A percentile compares a stretch with the other conserved stretches of the same genome.
Evolutionary conservation across 345 rosid species (phyloP).

Genomic region (Aquilaria yunnanensis): DNA sequence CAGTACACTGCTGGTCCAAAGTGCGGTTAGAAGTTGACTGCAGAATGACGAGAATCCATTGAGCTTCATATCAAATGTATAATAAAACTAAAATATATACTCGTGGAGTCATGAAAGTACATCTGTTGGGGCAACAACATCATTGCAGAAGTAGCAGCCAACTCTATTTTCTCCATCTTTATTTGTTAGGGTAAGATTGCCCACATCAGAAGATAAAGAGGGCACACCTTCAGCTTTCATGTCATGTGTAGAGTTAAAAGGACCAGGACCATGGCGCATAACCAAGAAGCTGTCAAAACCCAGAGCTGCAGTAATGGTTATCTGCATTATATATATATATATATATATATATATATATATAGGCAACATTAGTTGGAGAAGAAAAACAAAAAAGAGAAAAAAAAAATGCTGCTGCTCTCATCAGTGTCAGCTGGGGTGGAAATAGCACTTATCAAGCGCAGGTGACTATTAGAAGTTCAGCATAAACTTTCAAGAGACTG

Average conservation of each 20-base stretch:
- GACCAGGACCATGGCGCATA: conserved; percentile 97
- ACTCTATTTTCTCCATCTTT: conserved; percentile 43
- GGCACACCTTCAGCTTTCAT: conserved; percentile 21
- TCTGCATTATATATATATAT: conserved; percentile 32
- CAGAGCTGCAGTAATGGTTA: conserved; percentile 82
- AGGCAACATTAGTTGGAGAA: no score
- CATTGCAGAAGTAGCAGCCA: conserved; percentile 98
- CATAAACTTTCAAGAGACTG: conserved; percentile 7
- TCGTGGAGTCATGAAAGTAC: conserved; percentile 35
- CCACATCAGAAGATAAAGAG: conserved; percentile 31
- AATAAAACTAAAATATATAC: conserved; percentile 2
- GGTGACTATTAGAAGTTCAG: background rate
- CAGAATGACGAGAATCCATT: conserved; percentile 15
- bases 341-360: no score
- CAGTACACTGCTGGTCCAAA: conserved; percentile 97
- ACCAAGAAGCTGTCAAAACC: conserved; percentile 97
- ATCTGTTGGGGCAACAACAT: conserved; percentile 92
- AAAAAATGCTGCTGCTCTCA: no score
- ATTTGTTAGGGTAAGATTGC: conserved; percentile 34
- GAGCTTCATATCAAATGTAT: conserved; percentile 5
- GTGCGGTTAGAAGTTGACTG: conserved; percentile 95
- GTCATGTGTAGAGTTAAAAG: conserved; percentile 29
- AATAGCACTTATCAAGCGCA: no score
- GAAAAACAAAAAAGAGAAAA: conserved; percentile 1
- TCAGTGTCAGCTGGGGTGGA: no score